Conservation (phyloP, 2,329 filamentous ascomycete species). For the Endothia cerciana region DNA sequence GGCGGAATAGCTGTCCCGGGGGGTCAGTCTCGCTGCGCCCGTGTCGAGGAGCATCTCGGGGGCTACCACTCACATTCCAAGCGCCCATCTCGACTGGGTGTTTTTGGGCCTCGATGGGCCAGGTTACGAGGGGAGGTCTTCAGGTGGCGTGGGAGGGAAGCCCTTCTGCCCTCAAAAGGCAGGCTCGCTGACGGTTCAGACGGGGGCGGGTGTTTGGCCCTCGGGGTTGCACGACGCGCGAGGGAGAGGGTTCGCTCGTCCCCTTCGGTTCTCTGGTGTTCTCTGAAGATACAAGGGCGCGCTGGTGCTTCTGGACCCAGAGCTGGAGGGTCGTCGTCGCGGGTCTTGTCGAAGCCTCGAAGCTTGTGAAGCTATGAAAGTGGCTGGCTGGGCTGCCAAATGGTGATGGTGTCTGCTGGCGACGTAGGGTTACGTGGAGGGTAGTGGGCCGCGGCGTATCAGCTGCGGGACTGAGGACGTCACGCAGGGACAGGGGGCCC, state of each 20-base stretch:
- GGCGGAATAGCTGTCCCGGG: constrained; percentile 64
- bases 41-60: too few relatives aligned
- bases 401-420: constrained; percentile 1
- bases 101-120: neutral
- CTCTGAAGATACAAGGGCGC: neutral
- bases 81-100: constrained; percentile 23
- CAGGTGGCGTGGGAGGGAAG: neutral
- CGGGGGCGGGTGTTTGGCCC: neutral
- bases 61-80: constrained; percentile 32
- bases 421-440: constrained; percentile 26
- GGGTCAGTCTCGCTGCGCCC: constrained; percentile 1
- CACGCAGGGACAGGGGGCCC: constrained; percentile 20
- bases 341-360: neutral
- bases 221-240: neutral
- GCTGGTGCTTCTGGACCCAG: neutral
- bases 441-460: constrained; percentile 22
- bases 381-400: constrained; percentile 18
- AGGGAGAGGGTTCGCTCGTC: neutral
- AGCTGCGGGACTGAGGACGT: constrained; percentile 24
- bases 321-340: constrained; percentile 6
- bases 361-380: too few relatives aligned
- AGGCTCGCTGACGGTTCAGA: neutral
- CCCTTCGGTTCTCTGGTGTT: neutral
- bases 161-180: constrained; percentile 5
- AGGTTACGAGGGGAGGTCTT: neutral